These are phyloP conservation scores for Acidiella bohemica DNA, from an alignment of 495 filamentous ascomycete species.

Conservation along the genomic window DNA sequence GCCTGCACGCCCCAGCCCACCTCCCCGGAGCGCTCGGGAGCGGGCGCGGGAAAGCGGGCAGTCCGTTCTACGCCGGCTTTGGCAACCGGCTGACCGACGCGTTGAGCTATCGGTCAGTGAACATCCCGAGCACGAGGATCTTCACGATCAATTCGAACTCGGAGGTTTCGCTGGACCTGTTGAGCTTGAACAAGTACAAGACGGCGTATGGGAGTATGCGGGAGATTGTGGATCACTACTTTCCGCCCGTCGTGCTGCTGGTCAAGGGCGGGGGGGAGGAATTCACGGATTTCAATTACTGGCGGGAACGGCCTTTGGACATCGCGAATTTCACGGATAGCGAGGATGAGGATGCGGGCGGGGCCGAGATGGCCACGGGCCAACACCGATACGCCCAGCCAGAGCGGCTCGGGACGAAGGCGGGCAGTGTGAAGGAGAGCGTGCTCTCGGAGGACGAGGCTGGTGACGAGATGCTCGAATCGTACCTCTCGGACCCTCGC, in stretches of 20 bases:
- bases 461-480: slow-evolving; percentile 14
- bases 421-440: slow-evolving; percentile 32
- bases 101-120: slow-evolving; percentile 87
- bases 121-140: slow-evolving; percentile 83
- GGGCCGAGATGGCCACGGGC: slow-evolving; percentile 31
- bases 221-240: slow-evolving; percentile 93
- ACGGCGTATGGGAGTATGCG: slow-evolving; percentile 95
- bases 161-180: slow-evolving; percentile 82
- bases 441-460: slow-evolving; percentile 24
- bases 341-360: slow-evolving; percentile 30
- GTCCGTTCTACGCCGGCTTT: slow-evolving; percentile 91
- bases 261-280: slow-evolving; percentile 29
- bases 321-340: slow-evolving; percentile 29
- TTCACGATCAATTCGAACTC: slow-evolving; percentile 99
- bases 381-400: too few species aligned
- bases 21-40: slow-evolving; percentile 1
- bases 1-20: slow-evolving; percentile 1
- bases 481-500: slow-evolving; percentile 6
- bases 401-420: slow-evolving; percentile 30
- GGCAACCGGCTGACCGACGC: slow-evolving; percentile 95
- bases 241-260: slow-evolving; percentile 43
- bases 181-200: slow-evolving; percentile 87
- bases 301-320: slow-evolving; percentile 28
- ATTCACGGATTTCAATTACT: slow-evolving; percentile 34
- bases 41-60: slow-evolving; percentile 41